phyloP scores from a whole-genome alignment of 352 stramenopile species.

The Phytophthora nicotianae region DNA sequence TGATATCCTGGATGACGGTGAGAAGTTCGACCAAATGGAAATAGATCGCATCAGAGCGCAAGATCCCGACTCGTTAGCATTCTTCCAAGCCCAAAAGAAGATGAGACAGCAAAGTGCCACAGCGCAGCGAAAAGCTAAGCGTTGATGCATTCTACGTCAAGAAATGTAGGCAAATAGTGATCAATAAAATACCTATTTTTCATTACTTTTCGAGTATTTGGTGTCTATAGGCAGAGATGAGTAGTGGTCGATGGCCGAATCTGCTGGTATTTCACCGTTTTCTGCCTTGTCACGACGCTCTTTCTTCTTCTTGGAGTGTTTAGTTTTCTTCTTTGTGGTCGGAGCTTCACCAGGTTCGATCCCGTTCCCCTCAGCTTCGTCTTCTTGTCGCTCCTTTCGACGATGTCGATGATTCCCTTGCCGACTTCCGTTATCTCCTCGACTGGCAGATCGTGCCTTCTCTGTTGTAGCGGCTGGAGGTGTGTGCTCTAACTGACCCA shows the following conservation, averaged over 20 bases:
- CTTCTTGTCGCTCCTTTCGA: constrained; percentile 34
- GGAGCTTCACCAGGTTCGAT: constrained; percentile 14
- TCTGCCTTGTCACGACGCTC: constrained; percentile 43
- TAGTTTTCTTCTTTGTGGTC: constrained; percentile 48
- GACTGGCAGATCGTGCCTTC: constrained; percentile 25
- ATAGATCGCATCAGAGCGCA: constrained; percentile 84
- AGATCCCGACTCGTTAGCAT: constrained; percentile 91
- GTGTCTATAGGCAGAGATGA: constrained; percentile 26
- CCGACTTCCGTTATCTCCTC: constrained; percentile 31
- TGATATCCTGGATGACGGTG: constrained; percentile 90
- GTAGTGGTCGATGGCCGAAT: constrained; percentile 25
- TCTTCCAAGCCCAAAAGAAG: constrained; percentile 92
- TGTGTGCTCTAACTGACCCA: constrained; percentile 55
- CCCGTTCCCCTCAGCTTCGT: constrained; percentile 22
- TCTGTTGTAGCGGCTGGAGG: constrained; percentile 14
- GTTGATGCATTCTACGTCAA: constrained; percentile 3
- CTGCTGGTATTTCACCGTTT: constrained; percentile 8
- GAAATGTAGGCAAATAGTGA: constrained; percentile 2
- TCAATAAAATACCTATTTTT: background rate
- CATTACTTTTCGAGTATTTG: background rate
- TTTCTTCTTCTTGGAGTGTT: constrained; percentile 64
- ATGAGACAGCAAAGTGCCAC: constrained; percentile 62
- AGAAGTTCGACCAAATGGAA: constrained; percentile 93
- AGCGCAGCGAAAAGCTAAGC: constrained; percentile 36
- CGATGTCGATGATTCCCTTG: constrained; percentile 34